Evolutionary conservation across 257 asterid species (phyloP), one percentile per base, ranked within the genome.

Genomic region (Salvia splendens): DNA sequence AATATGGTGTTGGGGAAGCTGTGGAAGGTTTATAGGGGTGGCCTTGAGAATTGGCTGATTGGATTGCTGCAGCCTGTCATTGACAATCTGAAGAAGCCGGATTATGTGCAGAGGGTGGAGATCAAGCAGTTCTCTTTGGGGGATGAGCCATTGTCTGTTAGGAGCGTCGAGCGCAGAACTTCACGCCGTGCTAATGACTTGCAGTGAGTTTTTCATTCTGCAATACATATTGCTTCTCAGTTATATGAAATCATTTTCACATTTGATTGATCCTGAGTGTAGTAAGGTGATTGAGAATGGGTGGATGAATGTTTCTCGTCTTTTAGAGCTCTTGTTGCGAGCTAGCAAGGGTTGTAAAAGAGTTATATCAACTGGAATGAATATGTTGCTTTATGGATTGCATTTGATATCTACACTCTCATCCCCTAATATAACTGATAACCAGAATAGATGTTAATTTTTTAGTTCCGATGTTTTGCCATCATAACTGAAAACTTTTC

Each of bases 1-100:
- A 89, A 89, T 58, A 89, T 89, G 96, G 96, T 89, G 81, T 72
- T 89, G 79, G 90, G 91, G 70, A 89, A 89, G 83, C 76, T 89
- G 73, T 89, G 96, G 96, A 89, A 89, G 75, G 96, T 89, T 2
- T 89, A 89, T 35, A 83, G 85, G 68, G 80, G 77, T 59, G 89
- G 85, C 24, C 70, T 89, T 65, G 96, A 89, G 86, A 85, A 85
- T 76, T 89, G 96, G 95, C 51, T 89, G n/a, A 83, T 85, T 68
- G 96, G 95, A 47, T 79, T 77, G 82, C 80, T 89, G 69, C 96
- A 89, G 77, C 96, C 96, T 54, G 96, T 89, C 53, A 89, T 89
- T 74, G 96, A 89, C 78, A 61, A 89, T 82, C 82, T 89, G 14
- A 79, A 79, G 83, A 89, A 89, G 77, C 95, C 96, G 30, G 95